A percentile compares a stretch with the other conserved stretches of the same genome.
These are phyloP conservation scores for Rhodomyrtus tomentosa DNA, from an alignment of 345 rosid genomes.

Conservation along the genomic window DNA sequence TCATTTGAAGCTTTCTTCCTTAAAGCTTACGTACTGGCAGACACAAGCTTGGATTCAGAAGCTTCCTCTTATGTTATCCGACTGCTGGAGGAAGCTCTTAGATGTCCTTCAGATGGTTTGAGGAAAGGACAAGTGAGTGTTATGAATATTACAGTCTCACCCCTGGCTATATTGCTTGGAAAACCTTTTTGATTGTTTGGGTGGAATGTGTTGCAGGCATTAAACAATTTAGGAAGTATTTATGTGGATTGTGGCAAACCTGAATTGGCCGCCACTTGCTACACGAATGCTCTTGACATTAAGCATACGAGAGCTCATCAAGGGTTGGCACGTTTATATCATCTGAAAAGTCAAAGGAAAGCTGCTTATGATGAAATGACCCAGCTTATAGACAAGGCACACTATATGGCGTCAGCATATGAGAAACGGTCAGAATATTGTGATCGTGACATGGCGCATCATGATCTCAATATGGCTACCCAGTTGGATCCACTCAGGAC, in stretches of 20 bases:
- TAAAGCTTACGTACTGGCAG: constrained; percentile 82
- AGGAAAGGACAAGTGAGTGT: constrained; percentile 89
- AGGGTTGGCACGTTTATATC: constrained; percentile 83
- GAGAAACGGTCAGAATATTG: constrained; percentile 94
- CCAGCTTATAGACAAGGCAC: constrained; percentile 69
- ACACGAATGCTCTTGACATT: constrained; percentile 70
- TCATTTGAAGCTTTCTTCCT: constrained; percentile 93
- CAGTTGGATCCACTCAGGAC: constrained; percentile 81
- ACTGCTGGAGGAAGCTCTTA: constrained; percentile 85
- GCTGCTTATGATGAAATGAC: constrained; percentile 92
- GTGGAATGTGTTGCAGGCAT: constrained; percentile 42
- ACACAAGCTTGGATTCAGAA: constrained; percentile 47
- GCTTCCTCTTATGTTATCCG: constrained; percentile 52
- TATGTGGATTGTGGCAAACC: constrained; percentile 63
- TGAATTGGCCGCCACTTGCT: constrained; percentile 71
- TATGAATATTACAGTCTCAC: not conserved
- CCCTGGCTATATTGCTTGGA: not conserved
- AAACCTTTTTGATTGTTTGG: not conserved
- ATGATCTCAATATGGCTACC: constrained; percentile 80
- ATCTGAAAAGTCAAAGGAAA: constrained; percentile 48
- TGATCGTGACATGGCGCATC: constrained; percentile 65
- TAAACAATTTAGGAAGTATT: constrained; percentile 86
- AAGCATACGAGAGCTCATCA: constrained; percentile 96
- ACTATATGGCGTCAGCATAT: constrained; percentile 62
- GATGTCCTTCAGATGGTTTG: constrained; percentile 92